A percentile compares a stretch with the other conserved stretches of the same genome.
phyloP scores from a whole-genome alignment of 2,329 filamentous ascomycete species.

The Aspergillus alliaceus region DNA sequence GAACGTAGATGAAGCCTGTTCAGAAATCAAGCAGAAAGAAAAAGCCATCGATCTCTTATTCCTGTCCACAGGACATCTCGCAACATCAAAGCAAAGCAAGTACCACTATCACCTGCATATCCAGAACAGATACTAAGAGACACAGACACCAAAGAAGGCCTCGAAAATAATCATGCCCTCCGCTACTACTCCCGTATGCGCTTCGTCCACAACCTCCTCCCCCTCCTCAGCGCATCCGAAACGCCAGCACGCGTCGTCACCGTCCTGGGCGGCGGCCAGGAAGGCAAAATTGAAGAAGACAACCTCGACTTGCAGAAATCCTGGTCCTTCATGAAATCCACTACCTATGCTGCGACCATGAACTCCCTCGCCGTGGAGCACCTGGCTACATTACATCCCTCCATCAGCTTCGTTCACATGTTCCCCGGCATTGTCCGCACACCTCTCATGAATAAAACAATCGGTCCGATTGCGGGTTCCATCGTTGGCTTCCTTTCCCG shows the following conservation, averaged over 20 bases:
- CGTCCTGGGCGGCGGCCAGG: constrained; percentile 56
- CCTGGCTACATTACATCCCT: constrained; percentile 48
- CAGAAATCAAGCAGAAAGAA: constrained; percentile 53
- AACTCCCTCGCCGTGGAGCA: constrained; percentile 52
- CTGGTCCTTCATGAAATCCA: constrained; percentile 28
- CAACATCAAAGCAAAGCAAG: constrained; percentile 32
- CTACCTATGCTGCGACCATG: constrained; percentile 46
- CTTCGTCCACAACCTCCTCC: constrained; percentile 58
- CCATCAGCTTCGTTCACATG: constrained; percentile 49
- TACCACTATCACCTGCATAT: background rate
- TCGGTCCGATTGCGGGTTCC: constrained; percentile 32
- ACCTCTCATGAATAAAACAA: constrained; percentile 30
- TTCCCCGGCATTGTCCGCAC: constrained; percentile 51
- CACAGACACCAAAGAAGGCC: constrained; percentile 58
- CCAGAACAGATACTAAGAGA: background rate
- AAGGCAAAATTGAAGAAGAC: constrained; percentile 54
- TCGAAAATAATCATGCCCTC: constrained; percentile 54
- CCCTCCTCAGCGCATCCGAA: constrained; percentile 50
- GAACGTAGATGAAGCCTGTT: constrained; percentile 52
- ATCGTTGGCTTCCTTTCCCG: constrained; percentile 6
- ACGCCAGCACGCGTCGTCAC: constrained; percentile 55
- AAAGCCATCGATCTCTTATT: constrained; percentile 56
- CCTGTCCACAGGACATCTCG: constrained; percentile 47
- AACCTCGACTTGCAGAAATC: constrained; percentile 36
- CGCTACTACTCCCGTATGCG: constrained; percentile 60